Evolutionary conservation across 1,284 basidiomycete species (phyloP), one percentile per base, ranked within the genome.

Genomic region (Serendipita sp.): DNA sequence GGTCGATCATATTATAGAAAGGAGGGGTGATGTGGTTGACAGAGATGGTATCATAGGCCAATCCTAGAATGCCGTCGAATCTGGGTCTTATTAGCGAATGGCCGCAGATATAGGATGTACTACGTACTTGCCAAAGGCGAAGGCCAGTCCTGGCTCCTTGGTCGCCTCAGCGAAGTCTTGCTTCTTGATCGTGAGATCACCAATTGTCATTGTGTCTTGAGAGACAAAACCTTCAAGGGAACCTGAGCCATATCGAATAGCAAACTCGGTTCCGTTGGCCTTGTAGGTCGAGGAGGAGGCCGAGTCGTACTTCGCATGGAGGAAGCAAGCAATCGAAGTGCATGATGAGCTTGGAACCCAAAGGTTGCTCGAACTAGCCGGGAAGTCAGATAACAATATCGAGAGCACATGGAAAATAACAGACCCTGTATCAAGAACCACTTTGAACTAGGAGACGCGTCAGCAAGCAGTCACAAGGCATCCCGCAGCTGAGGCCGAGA

Each of bases 161-260:
- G 87, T 91, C 1, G 94, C 93, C 77, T 99, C 96, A 45, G 94
- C 96, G 73, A 99, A 99, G 73, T 94, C 88, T 72, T 92, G 88
- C 29, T 78, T 70, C 70, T 79, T 79, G 74, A 99, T 82, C 34
- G 72, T 73, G 60, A 99, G 73, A 73, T 96, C 96, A 62, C 92
- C 93, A 67, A 99, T 95, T 30, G 72, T 74, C 64, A 99, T 75
- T 4, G 73, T 75, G 72, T 99, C 96, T 67, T 86, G 84, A 22
- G 93, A 97, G 65, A 99, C 90, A 70, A 89, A 93, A 67, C 96
- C 96, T 74, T 97, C 88, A 84, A 99, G 93, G 10, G 93, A 93
- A 32, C 96, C 96, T 43, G 92, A 91, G 12, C 96, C 96, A 72
- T 99, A 99, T 68, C 86, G 89, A 70, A 99, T 99, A 65, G 86